Conservation (phyloP, 169 alveolate species). For the Amoebophrya sp. region DNA sequence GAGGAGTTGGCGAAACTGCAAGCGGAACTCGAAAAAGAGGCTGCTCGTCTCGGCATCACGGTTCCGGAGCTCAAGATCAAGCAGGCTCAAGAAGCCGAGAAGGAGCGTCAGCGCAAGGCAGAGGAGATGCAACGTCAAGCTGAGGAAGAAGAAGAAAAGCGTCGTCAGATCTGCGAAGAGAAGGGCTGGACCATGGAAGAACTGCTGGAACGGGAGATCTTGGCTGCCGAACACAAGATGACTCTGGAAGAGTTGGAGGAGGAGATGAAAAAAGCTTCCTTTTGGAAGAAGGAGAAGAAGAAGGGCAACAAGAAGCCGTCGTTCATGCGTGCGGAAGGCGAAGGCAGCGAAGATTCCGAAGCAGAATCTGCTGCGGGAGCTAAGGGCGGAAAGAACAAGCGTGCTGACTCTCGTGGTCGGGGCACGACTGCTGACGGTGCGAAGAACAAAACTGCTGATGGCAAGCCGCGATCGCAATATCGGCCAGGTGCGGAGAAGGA, state of each 20-base stretch:
- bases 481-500: neutral
- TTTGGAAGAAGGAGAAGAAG: neutral
- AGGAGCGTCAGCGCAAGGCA: neutral
- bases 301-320: neutral
- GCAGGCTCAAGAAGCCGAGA: neutral
- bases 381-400: neutral
- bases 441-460: neutral
- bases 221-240: neutral
- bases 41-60: neutral
- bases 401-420: neutral
- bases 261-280: neutral
- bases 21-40: neutral
- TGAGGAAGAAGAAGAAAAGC: neutral
- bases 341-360: neutral
- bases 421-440: neutral
- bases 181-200: constrained; percentile 18
- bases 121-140: neutral
- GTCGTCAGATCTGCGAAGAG: neutral
- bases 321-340: neutral
- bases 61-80: neutral
- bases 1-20: neutral
- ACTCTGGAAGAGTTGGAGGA: neutral
- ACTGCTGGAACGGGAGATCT: neutral
- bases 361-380: too few species aligned
- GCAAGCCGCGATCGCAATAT: neutral